A percentile compares a stretch with the other conserved stretches of the same genome.
These are phyloP conservation scores for Aspergillus phoenicis DNA, from an alignment of 2,329 filamentous ascomycete species.

Conservation along the genomic window DNA sequence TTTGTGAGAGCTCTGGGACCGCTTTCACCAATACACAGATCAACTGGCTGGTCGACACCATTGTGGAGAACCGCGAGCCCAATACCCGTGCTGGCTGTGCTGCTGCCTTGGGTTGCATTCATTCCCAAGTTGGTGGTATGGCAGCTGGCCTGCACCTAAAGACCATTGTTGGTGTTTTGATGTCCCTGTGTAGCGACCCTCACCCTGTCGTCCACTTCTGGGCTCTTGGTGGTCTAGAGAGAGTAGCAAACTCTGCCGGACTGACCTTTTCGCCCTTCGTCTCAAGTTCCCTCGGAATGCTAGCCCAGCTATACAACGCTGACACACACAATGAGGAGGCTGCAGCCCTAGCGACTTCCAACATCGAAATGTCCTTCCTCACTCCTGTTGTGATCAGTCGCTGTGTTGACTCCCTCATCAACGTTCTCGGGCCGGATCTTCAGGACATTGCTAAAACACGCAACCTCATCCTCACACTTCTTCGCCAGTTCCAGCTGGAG, in stretches of 20 bases:
- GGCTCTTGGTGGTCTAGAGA: constrained; percentile 84
- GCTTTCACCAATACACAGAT: constrained; percentile 86
- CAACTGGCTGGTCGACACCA: constrained; percentile 88
- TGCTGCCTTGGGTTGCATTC: constrained; percentile 88
- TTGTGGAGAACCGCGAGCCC: constrained; percentile 90
- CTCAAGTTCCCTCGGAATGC: constrained; percentile 85
- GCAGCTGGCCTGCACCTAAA: constrained; percentile 94
- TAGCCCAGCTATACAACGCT: constrained; percentile 87
- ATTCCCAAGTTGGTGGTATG: constrained; percentile 96
- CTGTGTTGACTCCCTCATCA: constrained; percentile 93
- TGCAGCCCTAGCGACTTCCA: constrained; percentile 78
- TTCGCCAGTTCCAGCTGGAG: constrained; percentile 79
- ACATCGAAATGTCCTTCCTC: constrained; percentile 81
- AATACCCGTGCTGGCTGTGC: constrained; percentile 92
- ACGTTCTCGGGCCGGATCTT: constrained; percentile 91
- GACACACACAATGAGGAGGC: constrained; percentile 90
- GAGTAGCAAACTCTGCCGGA: constrained; percentile 88
- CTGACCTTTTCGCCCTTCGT: constrained; percentile 90
- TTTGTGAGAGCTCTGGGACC: constrained; percentile 84
- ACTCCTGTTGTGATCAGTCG: constrained; percentile 81
- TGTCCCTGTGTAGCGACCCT: constrained; percentile 94
- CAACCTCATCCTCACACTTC: constrained; percentile 84
- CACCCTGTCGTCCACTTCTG: constrained; percentile 96
- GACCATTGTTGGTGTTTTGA: constrained; percentile 95
- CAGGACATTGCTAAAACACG: constrained; percentile 91